These are phyloP conservation scores for Xylariaceae sp. DNA, from an alignment of 2,329 filamentous ascomycete species.

Conservation along the genomic window DNA sequence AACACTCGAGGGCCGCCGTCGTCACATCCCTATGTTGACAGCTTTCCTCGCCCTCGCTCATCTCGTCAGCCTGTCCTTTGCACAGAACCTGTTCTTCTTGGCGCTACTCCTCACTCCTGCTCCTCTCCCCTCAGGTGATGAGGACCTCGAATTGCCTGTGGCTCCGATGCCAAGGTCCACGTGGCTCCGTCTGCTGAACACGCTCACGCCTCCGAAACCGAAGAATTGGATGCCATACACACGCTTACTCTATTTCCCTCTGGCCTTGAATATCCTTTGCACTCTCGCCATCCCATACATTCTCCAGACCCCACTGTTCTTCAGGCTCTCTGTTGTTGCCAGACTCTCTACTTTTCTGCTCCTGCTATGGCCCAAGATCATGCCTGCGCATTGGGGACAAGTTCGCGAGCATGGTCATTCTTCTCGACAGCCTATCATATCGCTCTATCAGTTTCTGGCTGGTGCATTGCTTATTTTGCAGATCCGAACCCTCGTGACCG, in stretches of 20 bases:
- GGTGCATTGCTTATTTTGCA: conserved; percentile 42
- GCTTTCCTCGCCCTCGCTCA: conserved; percentile 58
- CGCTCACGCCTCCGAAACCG: conserved; percentile 39
- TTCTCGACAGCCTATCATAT: conserved; percentile 39
- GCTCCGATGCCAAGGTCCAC: conserved; percentile 28
- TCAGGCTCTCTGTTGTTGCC: conserved; percentile 29
- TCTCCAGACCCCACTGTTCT: conserved; percentile 39
- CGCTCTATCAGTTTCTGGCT: conserved; percentile 46
- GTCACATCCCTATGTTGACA: conserved; percentile 51
- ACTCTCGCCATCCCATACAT: conserved; percentile 38
- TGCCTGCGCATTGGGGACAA: conserved; percentile 47
- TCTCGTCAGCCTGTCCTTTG: conserved; percentile 56
- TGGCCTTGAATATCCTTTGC: conserved; percentile 34
- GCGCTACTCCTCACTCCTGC: conserved; percentile 53
- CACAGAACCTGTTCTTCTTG: conserved; percentile 61
- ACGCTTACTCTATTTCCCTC: conserved; percentile 31
- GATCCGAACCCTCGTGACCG: conserved; percentile 39
- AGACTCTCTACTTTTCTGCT: conserved; percentile 43
- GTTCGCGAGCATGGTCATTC: conserved; percentile 38
- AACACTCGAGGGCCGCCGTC: conserved; percentile 55
- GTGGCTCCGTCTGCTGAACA: conserved; percentile 28
- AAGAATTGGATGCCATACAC: conserved; percentile 41
- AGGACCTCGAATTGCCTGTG: conserved; percentile 27
- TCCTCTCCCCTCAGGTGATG: conserved; percentile 34
- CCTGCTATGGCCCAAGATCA: conserved; percentile 42